Evolutionary conservation across 495 filamentous ascomycete species (phyloP), one percentile per base, ranked within the genome.

Genomic region (Podospora comata): DNA sequence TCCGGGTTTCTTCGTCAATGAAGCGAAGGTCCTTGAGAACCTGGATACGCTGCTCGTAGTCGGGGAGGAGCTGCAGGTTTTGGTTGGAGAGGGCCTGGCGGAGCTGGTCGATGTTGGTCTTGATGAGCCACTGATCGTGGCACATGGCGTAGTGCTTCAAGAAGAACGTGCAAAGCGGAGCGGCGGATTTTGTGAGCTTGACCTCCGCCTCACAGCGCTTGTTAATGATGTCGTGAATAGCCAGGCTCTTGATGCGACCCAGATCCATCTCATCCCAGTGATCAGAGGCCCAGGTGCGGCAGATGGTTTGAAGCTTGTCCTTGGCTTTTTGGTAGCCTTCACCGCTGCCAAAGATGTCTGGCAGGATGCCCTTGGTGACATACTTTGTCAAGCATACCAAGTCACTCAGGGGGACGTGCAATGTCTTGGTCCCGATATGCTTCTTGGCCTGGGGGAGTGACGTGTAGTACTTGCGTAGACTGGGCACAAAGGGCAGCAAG

Each of bases 11-110:
- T 1, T 89, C 87, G 78, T 98, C 95, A 65, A 98, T 90, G 71
- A 98, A 99, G 3, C 87, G 88, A 13, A 99, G 84, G 69, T 97
- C 94, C 75, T 91, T 92, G 60, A 99, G 84, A 0, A 98, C 95
- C 60, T 89, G 87, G 68, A 97, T 91, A 53, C 95, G 90, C 79
- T 98, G 96, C 75, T 97, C 91, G 74, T 99, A 99, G 79, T 99
- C 96, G 0, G 95, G 95, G n/a, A 99, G 86, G 1, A 99, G 86
- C 74, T 97, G 94, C 1, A 99, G 86, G 71, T 98, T 99, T 75
- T 97, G 94, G 79, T 98, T 93, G 5, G 94, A 96, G 81, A 98
- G 94, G 23, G 92, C 80, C 75, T 91, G 88, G 59, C 92, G 90
- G 67, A 99, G 82, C 67, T 92, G 86, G 2, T 87, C 84, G 71